phyloP scores from a whole-genome alignment of 345 rosid species.

The Populus ilicifolia region DNA sequence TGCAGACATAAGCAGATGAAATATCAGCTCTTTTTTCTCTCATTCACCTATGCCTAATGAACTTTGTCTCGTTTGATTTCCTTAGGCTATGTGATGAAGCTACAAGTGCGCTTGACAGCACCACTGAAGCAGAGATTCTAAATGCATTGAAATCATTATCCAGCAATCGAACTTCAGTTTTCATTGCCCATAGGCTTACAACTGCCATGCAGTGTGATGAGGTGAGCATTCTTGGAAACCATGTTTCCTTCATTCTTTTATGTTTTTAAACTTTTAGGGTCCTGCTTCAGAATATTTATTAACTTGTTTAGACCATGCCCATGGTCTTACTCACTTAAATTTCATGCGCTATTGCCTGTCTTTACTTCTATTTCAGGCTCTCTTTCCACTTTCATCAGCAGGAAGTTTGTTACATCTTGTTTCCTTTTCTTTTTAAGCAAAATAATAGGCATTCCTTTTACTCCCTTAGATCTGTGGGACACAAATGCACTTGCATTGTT shows the following conservation, averaged over 20 bases:
- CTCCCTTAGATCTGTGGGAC: not conserved
- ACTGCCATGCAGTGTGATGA: conserved; percentile 99
- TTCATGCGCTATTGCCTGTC: not conserved
- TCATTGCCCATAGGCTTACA: conserved; percentile 95
- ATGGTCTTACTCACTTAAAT: not conserved
- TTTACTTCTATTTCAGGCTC: not conserved
- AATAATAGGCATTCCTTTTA: not conserved
- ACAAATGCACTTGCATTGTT: not conserved
- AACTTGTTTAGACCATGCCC: not conserved
- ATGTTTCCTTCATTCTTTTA: not conserved
- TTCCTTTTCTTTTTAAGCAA: not conserved
- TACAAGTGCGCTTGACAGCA: conserved; percentile 97
- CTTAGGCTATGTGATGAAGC: conserved; percentile 97
- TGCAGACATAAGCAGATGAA: not conserved
- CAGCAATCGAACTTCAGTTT: conserved; percentile 77
- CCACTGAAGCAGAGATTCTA: conserved; percentile 94
- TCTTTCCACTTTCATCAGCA: not conserved
- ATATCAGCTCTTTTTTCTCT: not conserved
- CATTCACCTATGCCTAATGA: not conserved
- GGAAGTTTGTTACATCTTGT: not conserved
- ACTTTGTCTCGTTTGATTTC: conserved; percentile 10
- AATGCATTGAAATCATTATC: conserved; percentile 83
- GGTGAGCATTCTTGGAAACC: conserved; percentile 36
- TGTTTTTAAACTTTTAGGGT: not conserved
- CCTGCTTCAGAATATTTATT: not conserved